A percentile compares a stretch with the other conserved stretches of the same genome.
These are phyloP conservation scores for Linderina pennispora DNA, from an alignment of 192 early-diverging fungal species.

Conservation along the genomic window DNA sequence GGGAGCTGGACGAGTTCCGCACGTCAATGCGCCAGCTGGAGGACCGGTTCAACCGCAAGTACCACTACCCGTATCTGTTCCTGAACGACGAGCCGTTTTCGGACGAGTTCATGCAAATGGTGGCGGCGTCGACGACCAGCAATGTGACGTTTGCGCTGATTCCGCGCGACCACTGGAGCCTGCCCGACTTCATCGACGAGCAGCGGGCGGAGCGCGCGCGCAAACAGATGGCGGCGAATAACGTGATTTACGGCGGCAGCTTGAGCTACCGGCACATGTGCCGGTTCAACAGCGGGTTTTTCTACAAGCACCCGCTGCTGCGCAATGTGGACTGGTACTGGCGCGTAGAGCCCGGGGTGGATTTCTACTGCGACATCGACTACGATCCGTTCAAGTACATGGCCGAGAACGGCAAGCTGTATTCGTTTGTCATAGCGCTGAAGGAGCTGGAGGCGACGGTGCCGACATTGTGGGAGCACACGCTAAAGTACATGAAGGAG, in stretches of 20 bases:
- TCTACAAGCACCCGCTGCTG: constrained; percentile 64
- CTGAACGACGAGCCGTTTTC: constrained; percentile 62
- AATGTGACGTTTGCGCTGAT: constrained; percentile 52
- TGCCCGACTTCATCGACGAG: constrained; percentile 46
- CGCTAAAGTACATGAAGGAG: constrained; percentile 31
- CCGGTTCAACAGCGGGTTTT: constrained; percentile 52
- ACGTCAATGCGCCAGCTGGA: constrained; percentile 53
- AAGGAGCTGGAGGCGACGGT: constrained; percentile 49
- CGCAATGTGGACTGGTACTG: constrained; percentile 77
- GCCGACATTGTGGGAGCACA: constrained; percentile 49
- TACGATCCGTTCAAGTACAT: constrained; percentile 83
- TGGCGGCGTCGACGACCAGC: constrained; percentile 42
- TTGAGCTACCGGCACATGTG: constrained; percentile 89
- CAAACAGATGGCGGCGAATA: constrained; percentile 51
- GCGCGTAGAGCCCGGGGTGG: constrained; percentile 81
- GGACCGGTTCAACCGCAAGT: constrained; percentile 56
- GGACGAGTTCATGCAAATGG: constrained; percentile 43
- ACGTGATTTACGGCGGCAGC: constrained; percentile 66
- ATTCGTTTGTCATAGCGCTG: constrained; percentile 57
- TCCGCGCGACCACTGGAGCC: constrained; percentile 46
- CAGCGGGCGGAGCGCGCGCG: constrained; percentile 23
- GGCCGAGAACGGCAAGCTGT: constrained; percentile 65
- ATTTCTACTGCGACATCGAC: constrained; percentile 73
- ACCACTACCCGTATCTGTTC: constrained; percentile 69
- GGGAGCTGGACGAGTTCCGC: constrained; percentile 46